Evolutionary conservation across 2,329 filamentous ascomycete species (phyloP).

Genomic region (Aspergillus alliaceus): DNA sequence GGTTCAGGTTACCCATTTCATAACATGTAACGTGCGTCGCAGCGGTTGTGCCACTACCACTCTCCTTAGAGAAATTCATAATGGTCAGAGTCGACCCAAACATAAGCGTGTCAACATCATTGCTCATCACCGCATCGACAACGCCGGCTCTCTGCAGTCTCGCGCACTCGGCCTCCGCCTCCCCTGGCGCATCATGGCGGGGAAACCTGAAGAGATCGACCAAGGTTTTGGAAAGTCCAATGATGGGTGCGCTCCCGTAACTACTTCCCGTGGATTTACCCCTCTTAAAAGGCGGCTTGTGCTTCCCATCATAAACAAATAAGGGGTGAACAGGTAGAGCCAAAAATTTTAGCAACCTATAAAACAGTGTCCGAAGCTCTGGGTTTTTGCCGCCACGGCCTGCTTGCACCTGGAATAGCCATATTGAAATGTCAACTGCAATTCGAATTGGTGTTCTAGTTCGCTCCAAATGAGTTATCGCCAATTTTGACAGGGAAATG

Average conservation of each 20-base stretch:
- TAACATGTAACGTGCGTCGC: constrained; percentile 89
- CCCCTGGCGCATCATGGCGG: constrained; percentile 83
- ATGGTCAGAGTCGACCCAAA: constrained; percentile 82
- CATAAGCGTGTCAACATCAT: constrained; percentile 97
- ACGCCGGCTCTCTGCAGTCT: constrained; percentile 76
- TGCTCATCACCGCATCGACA: constrained; percentile 90
- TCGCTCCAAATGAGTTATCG: constrained; percentile 71
- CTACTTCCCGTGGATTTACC: constrained; percentile 63
- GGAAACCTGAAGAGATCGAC: constrained; percentile 83
- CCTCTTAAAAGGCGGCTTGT: constrained; percentile 84
- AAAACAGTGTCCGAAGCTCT: constrained; percentile 87
- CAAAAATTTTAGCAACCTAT: constrained; percentile 77
- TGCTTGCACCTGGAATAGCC: constrained; percentile 91
- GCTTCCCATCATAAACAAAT: constrained; percentile 85
- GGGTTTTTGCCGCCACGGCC: constrained; percentile 86
- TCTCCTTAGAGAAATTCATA: constrained; percentile 79
- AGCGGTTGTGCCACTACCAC: constrained; percentile 56
- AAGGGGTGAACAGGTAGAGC: constrained; percentile 78
- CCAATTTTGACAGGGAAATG: constrained; percentile 78
- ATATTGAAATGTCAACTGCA: constrained; percentile 93
- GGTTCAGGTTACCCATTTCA: constrained; percentile 45
- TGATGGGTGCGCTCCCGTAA: constrained; percentile 66
- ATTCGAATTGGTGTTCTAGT: constrained; percentile 74
- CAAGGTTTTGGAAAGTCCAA: constrained; percentile 75
- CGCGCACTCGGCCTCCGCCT: constrained; percentile 95